Conservation (phyloP, 345 rosid species). For the Euphorbia pulcherrima region DNA sequence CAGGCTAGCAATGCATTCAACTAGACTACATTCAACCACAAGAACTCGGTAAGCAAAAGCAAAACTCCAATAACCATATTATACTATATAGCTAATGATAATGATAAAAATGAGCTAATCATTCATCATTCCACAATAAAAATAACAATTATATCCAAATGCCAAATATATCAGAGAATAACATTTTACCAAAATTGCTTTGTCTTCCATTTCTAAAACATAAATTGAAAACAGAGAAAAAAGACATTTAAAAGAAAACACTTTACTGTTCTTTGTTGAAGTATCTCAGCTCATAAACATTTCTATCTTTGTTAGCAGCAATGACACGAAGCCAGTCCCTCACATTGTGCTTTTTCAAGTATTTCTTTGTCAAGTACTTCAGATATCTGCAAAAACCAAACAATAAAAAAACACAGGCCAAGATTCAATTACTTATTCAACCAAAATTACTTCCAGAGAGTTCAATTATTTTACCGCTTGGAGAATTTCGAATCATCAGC, state of each 20-base stretch:
- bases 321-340: constrained; percentile 94
- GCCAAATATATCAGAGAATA: neutral
- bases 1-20: too few species aligned
- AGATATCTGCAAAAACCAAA: constrained; percentile 46
- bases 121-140: neutral
- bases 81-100: neutral
- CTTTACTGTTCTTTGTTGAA: constrained; percentile 74
- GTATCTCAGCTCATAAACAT: constrained; percentile 81
- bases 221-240: neutral
- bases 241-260: neutral
- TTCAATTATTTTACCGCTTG: constrained; percentile 53
- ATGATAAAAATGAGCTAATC: neutral
- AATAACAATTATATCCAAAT: neutral
- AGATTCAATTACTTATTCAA: neutral
- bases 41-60: neutral
- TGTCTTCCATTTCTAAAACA: constrained; percentile 3
- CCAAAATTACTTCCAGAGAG: neutral
- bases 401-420: neutral
- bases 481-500: constrained; percentile 60
- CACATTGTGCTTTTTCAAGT: constrained; percentile 88
- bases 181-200: neutral
- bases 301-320: constrained; percentile 79
- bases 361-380: constrained; percentile 87
- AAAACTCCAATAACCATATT: neutral
- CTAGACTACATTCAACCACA: neutral